phyloP scores from a whole-genome alignment of 345 rosid genomes.

The Arabis alpina region DNA sequence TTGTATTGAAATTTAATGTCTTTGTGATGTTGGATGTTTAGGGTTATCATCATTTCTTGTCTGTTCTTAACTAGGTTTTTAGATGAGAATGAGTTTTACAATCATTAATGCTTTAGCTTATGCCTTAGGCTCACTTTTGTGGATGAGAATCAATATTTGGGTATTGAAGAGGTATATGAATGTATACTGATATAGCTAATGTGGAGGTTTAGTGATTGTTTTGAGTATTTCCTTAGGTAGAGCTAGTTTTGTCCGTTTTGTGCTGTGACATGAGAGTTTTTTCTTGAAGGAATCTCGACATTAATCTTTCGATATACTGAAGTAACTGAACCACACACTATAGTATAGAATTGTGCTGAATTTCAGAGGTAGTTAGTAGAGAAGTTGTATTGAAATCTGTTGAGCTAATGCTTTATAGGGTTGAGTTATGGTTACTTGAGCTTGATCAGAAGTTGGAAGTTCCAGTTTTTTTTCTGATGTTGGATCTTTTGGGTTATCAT shows the following conservation, averaged over 20 bases:
- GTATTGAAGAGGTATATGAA: too few species aligned
- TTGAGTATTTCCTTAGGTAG: neutral
- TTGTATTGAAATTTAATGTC: neutral
- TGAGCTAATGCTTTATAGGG: too few species aligned
- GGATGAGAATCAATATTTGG: too few species aligned
- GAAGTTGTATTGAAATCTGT: neutral
- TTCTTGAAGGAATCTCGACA: neutral
- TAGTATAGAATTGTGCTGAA: neutral
- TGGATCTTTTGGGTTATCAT: too few species aligned
- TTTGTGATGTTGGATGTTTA: constrained; percentile 3
- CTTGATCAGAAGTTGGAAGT: too few species aligned
- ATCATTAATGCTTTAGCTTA: neutral
- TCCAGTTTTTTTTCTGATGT: too few species aligned
- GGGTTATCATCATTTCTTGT: neutral
- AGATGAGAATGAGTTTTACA: neutral
- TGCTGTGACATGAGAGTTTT: neutral
- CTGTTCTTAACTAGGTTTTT: neutral
- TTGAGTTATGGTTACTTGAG: too few species aligned
- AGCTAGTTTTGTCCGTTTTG: neutral
- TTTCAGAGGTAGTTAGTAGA: neutral
- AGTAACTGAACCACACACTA: neutral
- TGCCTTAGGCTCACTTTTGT: neutral
- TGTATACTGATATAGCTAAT: too few species aligned
- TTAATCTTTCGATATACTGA: neutral
- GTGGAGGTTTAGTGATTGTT: neutral